phyloP scores from a whole-genome alignment of 495 filamentous ascomycete species.

The Annulohypoxylon nitens region DNA sequence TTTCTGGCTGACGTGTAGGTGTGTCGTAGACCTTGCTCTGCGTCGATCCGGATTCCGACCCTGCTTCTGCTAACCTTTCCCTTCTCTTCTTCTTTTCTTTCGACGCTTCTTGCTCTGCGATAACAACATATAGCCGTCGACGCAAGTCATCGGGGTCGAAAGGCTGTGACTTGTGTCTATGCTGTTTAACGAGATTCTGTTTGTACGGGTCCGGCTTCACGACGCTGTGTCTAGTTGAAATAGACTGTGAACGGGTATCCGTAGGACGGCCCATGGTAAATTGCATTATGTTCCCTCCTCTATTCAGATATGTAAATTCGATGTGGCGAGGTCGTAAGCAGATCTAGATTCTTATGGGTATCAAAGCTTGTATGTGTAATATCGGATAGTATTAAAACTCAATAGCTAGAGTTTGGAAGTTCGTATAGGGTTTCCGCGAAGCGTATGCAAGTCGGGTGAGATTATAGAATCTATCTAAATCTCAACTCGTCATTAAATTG shows the following conservation, averaged over 20 bases:
- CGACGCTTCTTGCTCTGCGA: constrained; percentile 58
- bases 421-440: neutral
- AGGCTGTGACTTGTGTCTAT: constrained; percentile 55
- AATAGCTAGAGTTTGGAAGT: neutral
- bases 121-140: constrained; percentile 58
- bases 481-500: constrained; percentile 8
- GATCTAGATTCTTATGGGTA: neutral
- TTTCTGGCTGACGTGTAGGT: constrained; percentile 10
- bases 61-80: constrained; percentile 22
- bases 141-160: constrained; percentile 66
- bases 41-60: neutral
- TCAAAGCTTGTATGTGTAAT: constrained; percentile 18
- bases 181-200: constrained; percentile 30
- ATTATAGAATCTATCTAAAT: constrained; percentile 10
- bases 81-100: constrained; percentile 37
- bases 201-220: constrained; percentile 33
- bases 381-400: constrained; percentile 19
- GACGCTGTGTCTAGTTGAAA: constrained; percentile 19
- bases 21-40: constrained; percentile 39
- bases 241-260: constrained; percentile 17
- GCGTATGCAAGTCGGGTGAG: constrained; percentile 6
- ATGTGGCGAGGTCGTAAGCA: neutral
- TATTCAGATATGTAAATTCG: constrained; percentile 7
- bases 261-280: constrained; percentile 45
- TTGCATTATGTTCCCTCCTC: constrained; percentile 30